A percentile compares a stretch with the other conserved stretches of the same genome.
Evolutionary conservation across 257 asterid genomes (phyloP).

Genomic region (Verbascum thapsus): DNA sequence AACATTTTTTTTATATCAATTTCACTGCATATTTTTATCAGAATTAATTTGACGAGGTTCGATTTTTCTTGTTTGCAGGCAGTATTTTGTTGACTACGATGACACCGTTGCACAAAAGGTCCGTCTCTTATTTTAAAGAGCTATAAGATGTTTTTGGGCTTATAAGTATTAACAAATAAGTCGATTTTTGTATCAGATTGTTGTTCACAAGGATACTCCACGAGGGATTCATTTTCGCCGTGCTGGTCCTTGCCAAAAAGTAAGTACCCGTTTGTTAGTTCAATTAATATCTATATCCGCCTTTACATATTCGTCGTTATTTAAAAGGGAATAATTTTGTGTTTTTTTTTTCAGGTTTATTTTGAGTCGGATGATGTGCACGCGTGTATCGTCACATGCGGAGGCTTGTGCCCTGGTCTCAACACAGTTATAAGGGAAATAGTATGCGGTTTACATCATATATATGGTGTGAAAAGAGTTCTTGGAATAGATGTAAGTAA

Average conservation of each 20-base stretch:
- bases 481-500: constrained; percentile 73
- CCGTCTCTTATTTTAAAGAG: no score
- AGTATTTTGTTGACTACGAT: constrained; percentile 82
- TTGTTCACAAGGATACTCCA: constrained; percentile 78
- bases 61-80: constrained; percentile 46
- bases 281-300: background rate
- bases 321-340: background rate
- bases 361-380: constrained; percentile 78
- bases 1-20: background rate
- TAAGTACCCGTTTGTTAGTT: constrained; percentile 24
- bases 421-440: constrained; percentile 93
- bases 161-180: no score
- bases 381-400: constrained; percentile 94
- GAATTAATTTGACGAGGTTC: background rate
- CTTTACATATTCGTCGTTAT: background rate
- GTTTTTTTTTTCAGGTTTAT: constrained; percentile 60
- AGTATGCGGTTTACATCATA: constrained; percentile 74
- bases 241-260: constrained; percentile 94
- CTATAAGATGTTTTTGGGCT: no score
- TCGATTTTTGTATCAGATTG: constrained; percentile 48
- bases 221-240: constrained; percentile 92
- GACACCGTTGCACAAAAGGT: constrained; percentile 85
- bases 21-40: constrained; percentile 4
- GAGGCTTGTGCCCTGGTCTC: constrained; percentile 95
- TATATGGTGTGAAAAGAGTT: constrained; percentile 84